Evolutionary conservation across 148 eudicot genomes (phyloP).

Genomic region (Camellia granthamiana): DNA sequence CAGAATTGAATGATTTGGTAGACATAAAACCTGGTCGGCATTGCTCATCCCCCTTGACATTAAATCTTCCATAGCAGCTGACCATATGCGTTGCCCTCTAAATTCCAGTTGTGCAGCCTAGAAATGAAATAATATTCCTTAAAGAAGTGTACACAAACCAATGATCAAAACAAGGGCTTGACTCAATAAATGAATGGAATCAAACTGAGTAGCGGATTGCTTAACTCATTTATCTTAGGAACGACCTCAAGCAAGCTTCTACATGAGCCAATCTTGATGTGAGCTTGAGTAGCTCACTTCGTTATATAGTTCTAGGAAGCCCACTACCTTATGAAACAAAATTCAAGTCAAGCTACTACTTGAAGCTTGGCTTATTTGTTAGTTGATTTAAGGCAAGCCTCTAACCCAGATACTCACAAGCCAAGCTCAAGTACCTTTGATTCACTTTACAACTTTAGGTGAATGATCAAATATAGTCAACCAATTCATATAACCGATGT

Average conservation of each 20-base stretch:
- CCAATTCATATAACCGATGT: background rate
- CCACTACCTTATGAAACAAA: background rate
- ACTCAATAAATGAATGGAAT: background rate
- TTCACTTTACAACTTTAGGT: background rate
- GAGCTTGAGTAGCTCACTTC: background rate
- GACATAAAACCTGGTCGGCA: conserved; percentile 55
- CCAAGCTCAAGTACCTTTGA: background rate
- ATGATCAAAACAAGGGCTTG: background rate
- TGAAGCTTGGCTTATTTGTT: background rate
- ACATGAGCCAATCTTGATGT: background rate
- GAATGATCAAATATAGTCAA: background rate
- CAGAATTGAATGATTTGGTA: background rate
- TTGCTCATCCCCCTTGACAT: conserved; percentile 80
- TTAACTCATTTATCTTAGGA: background rate
- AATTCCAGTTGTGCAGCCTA: conserved; percentile 68
- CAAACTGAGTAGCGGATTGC: background rate
- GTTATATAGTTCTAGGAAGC: background rate
- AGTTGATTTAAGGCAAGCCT: background rate
- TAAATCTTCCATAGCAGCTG: conserved; percentile 78
- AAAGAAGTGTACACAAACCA: background rate
- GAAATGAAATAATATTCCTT: background rate
- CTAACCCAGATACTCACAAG: background rate
- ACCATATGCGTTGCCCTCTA: conserved; percentile 88
- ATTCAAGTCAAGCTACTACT: background rate
- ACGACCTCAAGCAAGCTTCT: background rate